phyloP scores from a whole-genome alignment of 225 moss, liverwort and hornwort species.

The Physcomitrellopsis africana region DNA sequence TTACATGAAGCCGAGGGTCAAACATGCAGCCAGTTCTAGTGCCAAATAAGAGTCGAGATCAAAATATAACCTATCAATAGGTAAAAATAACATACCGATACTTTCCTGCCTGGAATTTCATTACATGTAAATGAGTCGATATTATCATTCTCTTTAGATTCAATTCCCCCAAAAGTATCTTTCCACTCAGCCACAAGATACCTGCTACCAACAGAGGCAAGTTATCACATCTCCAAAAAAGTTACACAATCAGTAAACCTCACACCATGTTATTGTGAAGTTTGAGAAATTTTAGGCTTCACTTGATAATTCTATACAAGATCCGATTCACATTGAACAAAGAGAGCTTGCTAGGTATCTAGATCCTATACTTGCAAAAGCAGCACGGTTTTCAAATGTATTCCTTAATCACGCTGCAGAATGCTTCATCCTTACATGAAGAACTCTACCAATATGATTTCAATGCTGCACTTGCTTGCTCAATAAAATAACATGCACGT shows the following conservation, averaged over 20 bases:
- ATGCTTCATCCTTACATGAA: conserved; percentile 6
- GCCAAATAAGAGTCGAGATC: neutral
- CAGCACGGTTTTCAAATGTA: conserved; percentile 8
- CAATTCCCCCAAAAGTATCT: conserved; percentile 47
- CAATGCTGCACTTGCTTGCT: conserved; percentile 14
- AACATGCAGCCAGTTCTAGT: neutral
- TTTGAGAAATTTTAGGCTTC: neutral
- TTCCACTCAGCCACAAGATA: conserved; percentile 79
- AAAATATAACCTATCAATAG: conserved; percentile 1
- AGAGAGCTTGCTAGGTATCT: neutral
- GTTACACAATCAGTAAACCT: neutral
- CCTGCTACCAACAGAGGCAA: conserved; percentile 43
- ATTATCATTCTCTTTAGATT: conserved; percentile 28
- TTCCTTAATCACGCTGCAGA: conserved; percentile 1
- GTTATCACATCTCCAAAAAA: conserved; percentile 16
- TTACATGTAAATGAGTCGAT: conserved; percentile 22
- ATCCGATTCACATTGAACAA: neutral
- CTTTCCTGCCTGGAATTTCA: conserved; percentile 51
- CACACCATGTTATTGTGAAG: neutral
- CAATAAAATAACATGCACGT: neutral
- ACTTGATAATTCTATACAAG: neutral
- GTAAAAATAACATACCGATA: conserved; percentile 49
- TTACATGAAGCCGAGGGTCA: neutral
- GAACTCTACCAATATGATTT: neutral
- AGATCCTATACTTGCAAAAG: conserved; percentile 18